Percentiles rank a stretch among this genome's conserved stretches.
Conservation (phyloP, 1,284 basidiomycete species). For the Ustilago nuda region DNA sequence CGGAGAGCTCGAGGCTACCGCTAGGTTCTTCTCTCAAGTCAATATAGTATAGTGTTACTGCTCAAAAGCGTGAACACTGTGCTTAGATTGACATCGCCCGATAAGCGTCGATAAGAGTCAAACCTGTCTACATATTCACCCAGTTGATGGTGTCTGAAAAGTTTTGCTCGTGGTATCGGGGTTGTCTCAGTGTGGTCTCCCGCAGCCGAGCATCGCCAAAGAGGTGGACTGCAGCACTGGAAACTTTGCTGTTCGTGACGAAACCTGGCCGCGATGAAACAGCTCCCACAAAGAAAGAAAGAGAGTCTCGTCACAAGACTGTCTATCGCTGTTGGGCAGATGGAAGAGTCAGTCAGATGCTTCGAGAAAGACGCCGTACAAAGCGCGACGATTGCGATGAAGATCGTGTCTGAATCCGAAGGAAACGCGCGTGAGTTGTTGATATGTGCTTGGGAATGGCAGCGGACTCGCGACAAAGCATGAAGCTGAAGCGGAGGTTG, state of each 20-base stretch:
- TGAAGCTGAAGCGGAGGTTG: background rate
- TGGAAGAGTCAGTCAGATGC: background rate
- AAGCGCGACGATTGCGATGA: no score
- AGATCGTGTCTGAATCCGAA: background rate
- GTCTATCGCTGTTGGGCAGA: background rate
- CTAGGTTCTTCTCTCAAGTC: no score
- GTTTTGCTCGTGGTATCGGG: background rate
- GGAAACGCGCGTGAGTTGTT: background rate
- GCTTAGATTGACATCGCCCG: no score
- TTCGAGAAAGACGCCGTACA: slow-evolving; percentile 3
- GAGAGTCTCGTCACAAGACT: background rate
- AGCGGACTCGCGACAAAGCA: slow-evolving; percentile 10
- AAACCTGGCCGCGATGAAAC: background rate
- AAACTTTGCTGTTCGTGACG: background rate
- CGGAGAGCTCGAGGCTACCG: no score
- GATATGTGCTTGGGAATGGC: background rate
- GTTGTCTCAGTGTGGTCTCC: slow-evolving; percentile 4
- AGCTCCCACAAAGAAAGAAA: background rate
- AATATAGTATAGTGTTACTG: no score
- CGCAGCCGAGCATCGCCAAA: slow-evolving; percentile 6
- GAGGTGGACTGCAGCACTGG: background rate
- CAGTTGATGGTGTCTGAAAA: background rate
- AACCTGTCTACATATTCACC: background rate
- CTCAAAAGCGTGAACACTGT: no score
- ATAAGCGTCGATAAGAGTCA: no score